Percentiles rank a stretch among this genome's conserved stretches.
Evolutionary conservation across 2,329 filamentous ascomycete species (phyloP).

Genomic region (Cercospora zeae-maydis): DNA sequence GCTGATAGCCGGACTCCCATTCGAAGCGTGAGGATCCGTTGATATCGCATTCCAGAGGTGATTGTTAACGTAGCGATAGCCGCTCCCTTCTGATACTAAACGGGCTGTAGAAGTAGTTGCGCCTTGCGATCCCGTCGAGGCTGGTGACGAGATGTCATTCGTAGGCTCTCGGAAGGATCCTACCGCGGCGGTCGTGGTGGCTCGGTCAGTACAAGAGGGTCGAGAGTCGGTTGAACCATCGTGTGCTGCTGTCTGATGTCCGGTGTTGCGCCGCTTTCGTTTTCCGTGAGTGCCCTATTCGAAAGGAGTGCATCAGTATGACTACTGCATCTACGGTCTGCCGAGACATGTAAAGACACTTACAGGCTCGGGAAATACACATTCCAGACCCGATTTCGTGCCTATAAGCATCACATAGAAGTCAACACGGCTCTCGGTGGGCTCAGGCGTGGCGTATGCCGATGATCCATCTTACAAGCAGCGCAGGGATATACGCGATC

Average conservation of each 20-base stretch:
- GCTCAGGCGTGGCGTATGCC: background rate
- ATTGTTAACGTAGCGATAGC: conserved; percentile 28
- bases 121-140: conserved; percentile 16
- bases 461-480: conserved; percentile 3
- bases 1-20: conserved; percentile 13
- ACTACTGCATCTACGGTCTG: background rate
- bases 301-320: conserved; percentile 12
- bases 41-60: conserved; percentile 28
- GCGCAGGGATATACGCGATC: conserved; percentile 20
- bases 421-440: background rate
- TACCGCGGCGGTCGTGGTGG: conserved; percentile 10
- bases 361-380: conserved; percentile 13
- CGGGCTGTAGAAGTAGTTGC: conserved; percentile 21
- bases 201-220: conserved; percentile 9
- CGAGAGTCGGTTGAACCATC: background rate
- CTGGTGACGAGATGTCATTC: conserved; percentile 20
- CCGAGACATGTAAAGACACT: background rate
- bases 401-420: background rate
- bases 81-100: conserved; percentile 25
- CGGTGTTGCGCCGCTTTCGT: conserved; percentile 19
- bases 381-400: conserved; percentile 28
- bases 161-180: conserved; percentile 2
- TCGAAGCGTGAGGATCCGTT: conserved; percentile 16
- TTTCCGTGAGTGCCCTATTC: conserved; percentile 20
- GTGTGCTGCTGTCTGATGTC: conserved; percentile 8